Conservation (phyloP, 2,329 filamentous ascomycete species). For the Colletotrichum cordylinicola region DNA sequence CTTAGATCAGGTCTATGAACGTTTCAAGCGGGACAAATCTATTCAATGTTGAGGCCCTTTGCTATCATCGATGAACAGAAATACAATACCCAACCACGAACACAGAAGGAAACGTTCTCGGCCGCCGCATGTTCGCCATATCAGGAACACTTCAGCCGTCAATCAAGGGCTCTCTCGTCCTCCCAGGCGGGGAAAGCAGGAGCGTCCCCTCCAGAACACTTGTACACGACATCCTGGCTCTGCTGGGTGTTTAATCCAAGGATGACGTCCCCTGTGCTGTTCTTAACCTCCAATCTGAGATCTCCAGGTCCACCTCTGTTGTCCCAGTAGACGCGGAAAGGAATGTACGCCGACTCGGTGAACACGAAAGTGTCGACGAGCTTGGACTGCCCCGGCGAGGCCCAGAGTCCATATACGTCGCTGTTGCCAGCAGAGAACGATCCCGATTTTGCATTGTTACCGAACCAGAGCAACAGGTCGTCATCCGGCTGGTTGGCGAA, state of each 20-base stretch:
- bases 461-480: background rate
- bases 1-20: background rate
- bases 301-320: background rate
- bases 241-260: background rate
- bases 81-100: background rate
- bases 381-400: background rate
- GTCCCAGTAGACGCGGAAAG: conserved; percentile 5
- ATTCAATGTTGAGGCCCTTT: background rate
- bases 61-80: background rate
- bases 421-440: background rate
- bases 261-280: background rate
- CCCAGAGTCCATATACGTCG: background rate
- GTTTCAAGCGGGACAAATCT: accelerated
- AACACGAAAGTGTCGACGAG: background rate
- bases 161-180: background rate
- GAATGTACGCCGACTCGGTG: background rate
- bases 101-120: background rate
- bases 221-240: background rate
- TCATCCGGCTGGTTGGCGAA: background rate
- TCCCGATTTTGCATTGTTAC: background rate
- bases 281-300: background rate
- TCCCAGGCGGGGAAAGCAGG: background rate
- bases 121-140: background rate
- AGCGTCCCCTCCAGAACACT: background rate
- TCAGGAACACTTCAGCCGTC: background rate